phyloP scores from a whole-genome alignment of 2,329 filamentous ascomycete genomes.

The Corinectria fuckeliana region DNA sequence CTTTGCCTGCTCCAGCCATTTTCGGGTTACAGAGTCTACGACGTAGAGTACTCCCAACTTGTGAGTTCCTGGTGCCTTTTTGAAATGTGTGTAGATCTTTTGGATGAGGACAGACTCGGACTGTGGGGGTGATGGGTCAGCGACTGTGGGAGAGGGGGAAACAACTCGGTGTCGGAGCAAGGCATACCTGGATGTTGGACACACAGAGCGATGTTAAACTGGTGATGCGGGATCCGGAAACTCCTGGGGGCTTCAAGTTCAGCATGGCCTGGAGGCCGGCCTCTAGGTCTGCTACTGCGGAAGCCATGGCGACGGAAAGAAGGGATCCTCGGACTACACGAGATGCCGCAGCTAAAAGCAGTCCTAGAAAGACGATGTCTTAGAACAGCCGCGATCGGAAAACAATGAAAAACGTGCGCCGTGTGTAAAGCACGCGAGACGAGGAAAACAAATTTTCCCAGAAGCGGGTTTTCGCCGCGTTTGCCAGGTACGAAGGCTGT shows the following conservation, averaged over 20 bases:
- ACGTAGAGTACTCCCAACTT: constrained; percentile 99
- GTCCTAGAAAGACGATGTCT: constrained; percentile 18
- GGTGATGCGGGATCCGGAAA: constrained; percentile 90
- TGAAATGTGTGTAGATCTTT: constrained; percentile 97
- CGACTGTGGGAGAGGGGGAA: constrained; percentile 7
- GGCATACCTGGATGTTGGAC: constrained; percentile 82
- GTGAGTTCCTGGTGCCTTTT: constrained; percentile 91
- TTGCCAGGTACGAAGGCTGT: constrained; percentile 34
- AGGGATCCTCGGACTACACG: constrained; percentile 30
- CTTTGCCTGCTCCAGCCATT: constrained; percentile 97
- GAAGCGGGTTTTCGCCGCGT: constrained; percentile 21
- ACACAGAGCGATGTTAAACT: constrained; percentile 88
- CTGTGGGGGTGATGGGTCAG: constrained; percentile 55
- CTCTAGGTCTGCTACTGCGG: constrained; percentile 90
- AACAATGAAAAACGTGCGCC: constrained; percentile 17
- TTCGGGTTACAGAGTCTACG: constrained; percentile 99
- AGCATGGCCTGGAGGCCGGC: constrained; percentile 90
- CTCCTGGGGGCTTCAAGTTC: constrained; percentile 87
- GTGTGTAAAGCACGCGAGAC: constrained; percentile 28
- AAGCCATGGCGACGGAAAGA: constrained; percentile 64
- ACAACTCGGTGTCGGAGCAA: constrained; percentile 1
- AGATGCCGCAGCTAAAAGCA: constrained; percentile 25
- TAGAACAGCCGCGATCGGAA: constrained; percentile 18
- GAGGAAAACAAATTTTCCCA: constrained; percentile 15
- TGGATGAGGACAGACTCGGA: constrained; percentile 94